Evolutionary conservation across 495 filamentous ascomycete genomes (phyloP), one percentile per base, ranked within the genome.

Genomic region (Penicillium ucsense): DNA sequence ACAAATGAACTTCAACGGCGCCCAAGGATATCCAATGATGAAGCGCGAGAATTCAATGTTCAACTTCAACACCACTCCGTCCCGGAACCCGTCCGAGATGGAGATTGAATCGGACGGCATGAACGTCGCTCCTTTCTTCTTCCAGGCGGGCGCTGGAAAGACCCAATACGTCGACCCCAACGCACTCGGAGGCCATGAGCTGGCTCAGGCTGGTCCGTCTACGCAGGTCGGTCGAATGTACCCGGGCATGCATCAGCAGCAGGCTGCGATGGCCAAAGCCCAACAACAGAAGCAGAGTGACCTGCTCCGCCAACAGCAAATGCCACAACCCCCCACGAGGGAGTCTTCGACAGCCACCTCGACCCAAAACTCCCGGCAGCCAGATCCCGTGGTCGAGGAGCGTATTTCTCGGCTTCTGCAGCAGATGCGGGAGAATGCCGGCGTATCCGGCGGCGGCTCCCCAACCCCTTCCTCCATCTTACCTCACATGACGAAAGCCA

Each of bases 231-330:
- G 81, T 44, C 82, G 87, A 45, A 76, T 86, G 53, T 95, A 82
- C 65, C 89, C 89, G 42, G 91, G 91, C 36, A 89, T 91, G 79
- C 89, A 97, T 69, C 85, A 88, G 63, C 85, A 94, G 58, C 84
- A 86, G 67, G 88, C 88, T 49, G 87, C 85, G 36, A 69, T 85
- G 60, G 88, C 84, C 54, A 86, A 86, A 72, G 82, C 84, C 52
- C 78, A 80, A 30, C 82, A 86, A 53, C 68, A 68, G 38, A 82
- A 85, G 56, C 79, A 83, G 47, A 81, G 88, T 52, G 75, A 83
- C 56, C 67, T 80, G 55, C 57, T 82, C 36, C 74, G 78, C 37
- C 78, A 79, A 41, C 71, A 78, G 42, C 72, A 78, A 44, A 70
- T 78, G 44, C 72, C 75, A 47, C 68, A 62, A 43, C 66, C 60